Conservation (phyloP, 176 grass and related monocot species). For the Oryza coarctata region DNA sequence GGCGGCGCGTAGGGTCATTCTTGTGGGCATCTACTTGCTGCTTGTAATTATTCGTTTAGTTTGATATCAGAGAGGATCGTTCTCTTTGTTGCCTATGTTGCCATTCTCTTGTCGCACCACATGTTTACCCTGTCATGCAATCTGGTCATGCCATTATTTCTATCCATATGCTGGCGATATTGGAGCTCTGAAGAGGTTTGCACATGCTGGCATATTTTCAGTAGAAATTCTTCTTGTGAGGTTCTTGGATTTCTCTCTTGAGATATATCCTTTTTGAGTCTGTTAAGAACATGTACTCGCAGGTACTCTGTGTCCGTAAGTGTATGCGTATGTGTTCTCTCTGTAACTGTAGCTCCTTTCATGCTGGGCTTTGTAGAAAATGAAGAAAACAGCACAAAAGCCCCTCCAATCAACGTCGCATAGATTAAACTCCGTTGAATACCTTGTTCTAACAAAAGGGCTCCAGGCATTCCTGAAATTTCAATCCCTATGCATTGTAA, state of each 20-base stretch:
- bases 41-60: conserved; percentile 81
- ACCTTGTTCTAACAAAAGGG: not conserved
- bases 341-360: not conserved
- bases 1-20: conserved; percentile 51
- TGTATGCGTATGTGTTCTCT: not conserved
- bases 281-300: too few relatives aligned
- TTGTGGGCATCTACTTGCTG: conserved; percentile 61
- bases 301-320: too few relatives aligned
- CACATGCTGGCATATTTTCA: not conserved
- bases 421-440: not conserved
- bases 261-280: too few relatives aligned
- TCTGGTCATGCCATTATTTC: not conserved
- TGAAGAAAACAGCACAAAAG: not conserved
- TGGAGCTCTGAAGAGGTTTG: not conserved
- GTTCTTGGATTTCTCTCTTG: not conserved
- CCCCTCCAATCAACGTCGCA: not conserved
- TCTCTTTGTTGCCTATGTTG: conserved; percentile 23
- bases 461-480: not conserved
- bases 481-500: too few relatives aligned
- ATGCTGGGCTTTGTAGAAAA: not conserved
- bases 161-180: not conserved
- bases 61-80: conserved; percentile 38
- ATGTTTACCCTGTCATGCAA: not conserved
- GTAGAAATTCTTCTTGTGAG: not conserved
- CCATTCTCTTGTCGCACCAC: conserved; percentile 12